These are phyloP conservation scores for Sarocladium oryzae DNA, from an alignment of 2,329 filamentous ascomycete genomes.

Conservation along the genomic window DNA sequence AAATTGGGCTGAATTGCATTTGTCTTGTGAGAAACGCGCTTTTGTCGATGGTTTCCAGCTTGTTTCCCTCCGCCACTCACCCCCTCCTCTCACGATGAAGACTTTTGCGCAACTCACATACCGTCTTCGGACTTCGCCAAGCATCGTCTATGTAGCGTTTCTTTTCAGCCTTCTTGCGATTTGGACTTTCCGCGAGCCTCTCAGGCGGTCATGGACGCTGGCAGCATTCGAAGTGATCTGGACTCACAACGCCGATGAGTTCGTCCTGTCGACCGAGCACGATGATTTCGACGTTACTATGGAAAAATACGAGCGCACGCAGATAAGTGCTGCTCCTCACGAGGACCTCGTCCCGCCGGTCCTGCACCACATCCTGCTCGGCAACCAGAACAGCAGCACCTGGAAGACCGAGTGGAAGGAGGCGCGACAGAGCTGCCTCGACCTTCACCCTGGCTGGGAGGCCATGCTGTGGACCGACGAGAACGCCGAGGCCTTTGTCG, in stretches of 20 bases:
- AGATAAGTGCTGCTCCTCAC: constrained; percentile 21
- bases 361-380: constrained; percentile 28
- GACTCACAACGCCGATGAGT: constrained; percentile 17
- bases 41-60: not conserved
- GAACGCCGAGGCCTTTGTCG: constrained; percentile 60
- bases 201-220: constrained; percentile 23
- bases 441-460: constrained; percentile 28
- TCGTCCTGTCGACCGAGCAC: constrained; percentile 21
- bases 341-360: constrained; percentile 26
- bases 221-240: constrained; percentile 21
- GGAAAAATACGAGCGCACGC: constrained; percentile 22
- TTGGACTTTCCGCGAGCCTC: constrained; percentile 15
- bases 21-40: no score
- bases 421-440: constrained; percentile 25
- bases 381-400: constrained; percentile 15
- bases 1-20: no score
- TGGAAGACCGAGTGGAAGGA: constrained; percentile 20
- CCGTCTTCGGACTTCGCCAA: constrained; percentile 9
- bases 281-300: constrained; percentile 28
- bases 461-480: constrained; percentile 63
- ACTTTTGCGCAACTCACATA: not conserved
- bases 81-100: not conserved
- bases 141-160: not conserved
- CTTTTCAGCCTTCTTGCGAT: not conserved
- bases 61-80: not conserved